A percentile compares a stretch with the other conserved stretches of the same genome.
Conservation (phyloP, 257 asterid species). For the Sherardia arvensis region DNA sequence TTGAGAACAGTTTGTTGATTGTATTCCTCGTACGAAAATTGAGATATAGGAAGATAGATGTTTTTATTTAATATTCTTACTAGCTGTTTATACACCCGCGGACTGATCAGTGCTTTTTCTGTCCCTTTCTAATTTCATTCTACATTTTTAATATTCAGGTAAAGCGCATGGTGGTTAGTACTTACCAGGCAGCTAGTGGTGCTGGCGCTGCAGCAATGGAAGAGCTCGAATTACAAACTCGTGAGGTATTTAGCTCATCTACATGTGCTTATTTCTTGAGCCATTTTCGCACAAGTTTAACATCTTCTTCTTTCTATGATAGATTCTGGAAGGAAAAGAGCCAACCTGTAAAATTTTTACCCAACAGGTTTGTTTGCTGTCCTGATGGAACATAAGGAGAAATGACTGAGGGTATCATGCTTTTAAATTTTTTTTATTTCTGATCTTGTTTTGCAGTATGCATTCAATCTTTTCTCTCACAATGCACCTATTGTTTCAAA, state of each 20-base stretch:
- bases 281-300: conserved; percentile 1
- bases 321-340: conserved; percentile 76
- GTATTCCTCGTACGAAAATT: not conserved
- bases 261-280: not conserved
- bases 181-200: conserved; percentile 53
- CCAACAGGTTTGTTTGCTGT: conserved; percentile 46
- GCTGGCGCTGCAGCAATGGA: conserved; percentile 99
- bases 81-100: not conserved
- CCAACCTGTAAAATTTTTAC: conserved; percentile 83
- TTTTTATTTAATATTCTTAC: not conserved
- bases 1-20: not conserved
- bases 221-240: conserved; percentile 89
- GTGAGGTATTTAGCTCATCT: conserved; percentile 45
- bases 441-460: conserved; percentile 53
- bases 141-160: conserved; percentile 19
- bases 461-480: conserved; percentile 93
- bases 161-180: conserved; percentile 46
- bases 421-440: not conserved
- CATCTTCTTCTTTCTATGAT: conserved; percentile 3
- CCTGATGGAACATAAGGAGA: not conserved
- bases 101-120: not conserved
- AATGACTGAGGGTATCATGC: not conserved
- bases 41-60: too few relatives aligned
- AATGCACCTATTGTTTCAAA: conserved; percentile 82
- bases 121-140: not conserved